Conservation (phyloP, 2,329 filamentous ascomycete species). For the Aspergillus sp. region DNA sequence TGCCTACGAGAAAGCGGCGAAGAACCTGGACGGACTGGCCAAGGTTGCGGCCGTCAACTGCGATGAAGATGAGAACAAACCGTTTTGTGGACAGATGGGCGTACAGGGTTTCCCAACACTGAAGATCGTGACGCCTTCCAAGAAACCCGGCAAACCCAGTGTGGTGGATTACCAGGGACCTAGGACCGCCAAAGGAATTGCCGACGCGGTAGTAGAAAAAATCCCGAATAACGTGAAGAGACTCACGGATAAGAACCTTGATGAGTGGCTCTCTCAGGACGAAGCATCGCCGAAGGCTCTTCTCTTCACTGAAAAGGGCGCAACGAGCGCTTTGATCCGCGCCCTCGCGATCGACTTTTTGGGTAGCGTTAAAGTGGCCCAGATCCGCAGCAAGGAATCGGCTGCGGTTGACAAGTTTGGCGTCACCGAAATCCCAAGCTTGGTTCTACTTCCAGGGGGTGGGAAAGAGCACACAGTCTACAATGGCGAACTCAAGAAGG, state of each 20-base stretch:
- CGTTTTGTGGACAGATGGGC: slow-evolving; percentile 79
- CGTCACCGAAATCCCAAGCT: slow-evolving; percentile 73
- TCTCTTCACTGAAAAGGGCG: slow-evolving; percentile 90
- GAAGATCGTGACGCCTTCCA: slow-evolving; percentile 85
- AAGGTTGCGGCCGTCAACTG: slow-evolving; percentile 95
- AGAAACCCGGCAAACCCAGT: slow-evolving; percentile 74
- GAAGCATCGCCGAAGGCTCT: slow-evolving; percentile 78
- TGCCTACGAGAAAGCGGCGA: slow-evolving; percentile 90
- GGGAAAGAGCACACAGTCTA: slow-evolving; percentile 70
- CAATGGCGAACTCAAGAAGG: slow-evolving; percentile 82
- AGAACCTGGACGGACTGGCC: slow-evolving; percentile 83
- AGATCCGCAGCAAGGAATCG: slow-evolving; percentile 79
- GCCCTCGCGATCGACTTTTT: slow-evolving; percentile 89
- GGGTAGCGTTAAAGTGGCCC: slow-evolving; percentile 73
- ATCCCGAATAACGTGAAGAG: slow-evolving; percentile 90
- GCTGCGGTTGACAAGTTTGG: slow-evolving; percentile 71
- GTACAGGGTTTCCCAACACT: slow-evolving; percentile 93
- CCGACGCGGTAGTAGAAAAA: slow-evolving; percentile 78
- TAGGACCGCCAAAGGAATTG: slow-evolving; percentile 80
- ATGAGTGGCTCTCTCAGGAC: slow-evolving; percentile 67
- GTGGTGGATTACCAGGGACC: slow-evolving; percentile 90
- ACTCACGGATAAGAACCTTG: slow-evolving; percentile 75
- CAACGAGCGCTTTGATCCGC: slow-evolving; percentile 77
- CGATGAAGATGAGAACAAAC: slow-evolving; percentile 90
- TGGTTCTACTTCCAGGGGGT: slow-evolving; percentile 75